phyloP scores from a whole-genome alignment of 495 filamentous ascomycete genomes.

The Bathelium albidoporum region DNA sequence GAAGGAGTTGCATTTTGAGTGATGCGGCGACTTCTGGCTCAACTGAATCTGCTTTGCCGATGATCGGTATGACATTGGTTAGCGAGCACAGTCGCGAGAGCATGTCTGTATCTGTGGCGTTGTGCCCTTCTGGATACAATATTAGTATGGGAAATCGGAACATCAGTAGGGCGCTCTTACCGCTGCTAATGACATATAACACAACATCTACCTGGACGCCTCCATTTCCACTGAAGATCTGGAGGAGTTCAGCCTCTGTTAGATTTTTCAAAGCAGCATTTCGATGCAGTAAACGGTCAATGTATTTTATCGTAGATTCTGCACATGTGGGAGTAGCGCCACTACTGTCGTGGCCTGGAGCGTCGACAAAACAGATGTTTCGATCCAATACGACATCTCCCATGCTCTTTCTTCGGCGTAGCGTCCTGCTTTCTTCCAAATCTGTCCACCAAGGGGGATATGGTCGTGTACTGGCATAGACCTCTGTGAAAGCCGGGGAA shows the following conservation, averaged over 20 bases:
- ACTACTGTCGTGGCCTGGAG: constrained; percentile 57
- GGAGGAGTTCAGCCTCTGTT: constrained; percentile 64
- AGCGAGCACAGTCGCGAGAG: constrained; percentile 54
- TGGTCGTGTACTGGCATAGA: constrained; percentile 84
- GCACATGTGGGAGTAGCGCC: constrained; percentile 36
- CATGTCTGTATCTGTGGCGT: constrained; percentile 63
- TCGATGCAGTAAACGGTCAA: constrained; percentile 61
- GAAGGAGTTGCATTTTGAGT: constrained; percentile 52
- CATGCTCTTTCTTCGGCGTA: constrained; percentile 65
- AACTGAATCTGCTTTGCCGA: constrained; percentile 67
- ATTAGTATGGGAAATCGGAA: not conserved
- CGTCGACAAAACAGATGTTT: constrained; percentile 94
- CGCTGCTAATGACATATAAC: constrained; percentile 63
- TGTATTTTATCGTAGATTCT: constrained; percentile 45
- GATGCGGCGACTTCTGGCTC: constrained; percentile 46
- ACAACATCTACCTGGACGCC: constrained; percentile 84
- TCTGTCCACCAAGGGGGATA: constrained; percentile 97
- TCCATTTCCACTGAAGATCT: constrained; percentile 72
- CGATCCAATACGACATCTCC: constrained; percentile 79
- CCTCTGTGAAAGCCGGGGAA: constrained; percentile 53
- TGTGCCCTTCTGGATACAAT: constrained; percentile 45
- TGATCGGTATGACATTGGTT: constrained; percentile 78
- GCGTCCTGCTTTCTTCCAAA: constrained; percentile 58
- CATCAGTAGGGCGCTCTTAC: constrained; percentile 33
- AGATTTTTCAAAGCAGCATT: constrained; percentile 48